Percentiles rank a stretch among this genome's conserved stretches.
Evolutionary conservation across 768 basidiomycete genomes (phyloP).

Genomic region (Lyophyllum shimeji): DNA sequence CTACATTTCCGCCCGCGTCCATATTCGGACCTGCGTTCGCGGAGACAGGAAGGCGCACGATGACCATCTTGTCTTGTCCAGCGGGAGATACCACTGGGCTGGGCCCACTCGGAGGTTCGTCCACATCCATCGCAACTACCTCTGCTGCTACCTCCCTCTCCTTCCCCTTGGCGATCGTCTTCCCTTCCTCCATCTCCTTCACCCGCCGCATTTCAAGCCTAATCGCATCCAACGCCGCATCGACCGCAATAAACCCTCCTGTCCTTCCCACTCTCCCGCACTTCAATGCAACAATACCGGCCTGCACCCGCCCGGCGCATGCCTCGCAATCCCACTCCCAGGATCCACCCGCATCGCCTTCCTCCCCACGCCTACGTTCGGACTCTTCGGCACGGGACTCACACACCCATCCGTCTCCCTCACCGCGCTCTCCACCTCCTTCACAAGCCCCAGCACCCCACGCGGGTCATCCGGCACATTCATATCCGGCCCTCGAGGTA

Average conservation of each 20-base stretch:
- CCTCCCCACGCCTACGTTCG: conserved; percentile 2
- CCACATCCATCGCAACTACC: conserved; percentile 32
- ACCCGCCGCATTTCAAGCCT: conserved; percentile 50
- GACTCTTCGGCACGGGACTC: conserved; percentile 1
- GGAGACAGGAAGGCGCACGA: conserved; percentile 13
- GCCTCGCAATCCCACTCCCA: conserved; percentile 54
- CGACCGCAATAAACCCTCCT: conserved; percentile 89
- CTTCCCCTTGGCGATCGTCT: background rate
- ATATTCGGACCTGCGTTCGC: background rate
- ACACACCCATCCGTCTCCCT: conserved; percentile 29
- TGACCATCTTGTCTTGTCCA: background rate
- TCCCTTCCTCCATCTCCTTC: background rate
- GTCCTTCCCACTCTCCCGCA: conserved; percentile 94
- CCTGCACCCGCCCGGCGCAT: conserved; percentile 41
- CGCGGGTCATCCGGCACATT: conserved; percentile 87
- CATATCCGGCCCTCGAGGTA: conserved; percentile 95
- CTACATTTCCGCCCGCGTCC: background rate
- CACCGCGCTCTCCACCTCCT: conserved; percentile 57
- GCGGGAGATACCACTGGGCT: background rate
- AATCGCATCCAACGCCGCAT: conserved; percentile 79
- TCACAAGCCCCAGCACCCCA: conserved; percentile 72
- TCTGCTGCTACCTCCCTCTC: conserved; percentile 5
- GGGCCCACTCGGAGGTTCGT: conserved; percentile 14
- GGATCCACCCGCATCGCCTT: conserved; percentile 46
- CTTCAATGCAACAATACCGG: conserved; percentile 88